Base-by-base conservation (phyloP, 371 early-diverging fungal genomes). In the Gilbertella persicaria region DNA sequence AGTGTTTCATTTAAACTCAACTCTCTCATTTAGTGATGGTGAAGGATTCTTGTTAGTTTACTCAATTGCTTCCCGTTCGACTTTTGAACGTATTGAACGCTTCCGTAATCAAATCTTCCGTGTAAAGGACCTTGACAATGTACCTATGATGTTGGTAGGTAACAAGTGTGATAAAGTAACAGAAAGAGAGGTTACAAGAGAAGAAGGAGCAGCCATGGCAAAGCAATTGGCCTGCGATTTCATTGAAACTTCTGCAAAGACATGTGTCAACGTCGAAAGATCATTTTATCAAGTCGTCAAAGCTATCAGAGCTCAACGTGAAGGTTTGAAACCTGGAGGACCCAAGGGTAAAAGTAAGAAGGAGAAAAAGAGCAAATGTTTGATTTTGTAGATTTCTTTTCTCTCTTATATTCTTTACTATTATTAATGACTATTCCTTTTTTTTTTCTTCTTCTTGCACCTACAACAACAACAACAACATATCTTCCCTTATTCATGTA, bases 1-100 rank as follows among this genome's bases (percentile, higher is more conserved):
- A 2, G 20, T 5, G 8, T 13, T 2, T 25, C 5, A 25, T 20
- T 5, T 19, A 40, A 19, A 16, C 8, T 4, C 1, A 30, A 28
- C 20, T 7, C 24, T 4, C 45, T 16, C 1, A 17, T 37, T 14
- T 37, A 64, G 87, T 58, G 92, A 91, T 71, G 94, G 94, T 49
- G 92, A 94, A 74, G 95, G 92, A 5, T 94, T 94, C 64, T 58
- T 94, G 39, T 74, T 92, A 9, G 93, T 92, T 19, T 94, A 92
- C 66, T 90, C 91, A 19, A 92, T 92, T 55, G 88, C 92, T 33
- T 80, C 89, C 33, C 79, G 89, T 37, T 84, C 86, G 13, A 87
- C 94, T 4, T 93, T 92, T 75, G 91, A 92, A 56, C 83, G 89
- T 21, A 82, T 92, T 40, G 82, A 83, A 60, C 75, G 83, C 41